Evolutionary conservation across 306 rosid species (phyloP).

Genomic region (Lupinus albus): DNA sequence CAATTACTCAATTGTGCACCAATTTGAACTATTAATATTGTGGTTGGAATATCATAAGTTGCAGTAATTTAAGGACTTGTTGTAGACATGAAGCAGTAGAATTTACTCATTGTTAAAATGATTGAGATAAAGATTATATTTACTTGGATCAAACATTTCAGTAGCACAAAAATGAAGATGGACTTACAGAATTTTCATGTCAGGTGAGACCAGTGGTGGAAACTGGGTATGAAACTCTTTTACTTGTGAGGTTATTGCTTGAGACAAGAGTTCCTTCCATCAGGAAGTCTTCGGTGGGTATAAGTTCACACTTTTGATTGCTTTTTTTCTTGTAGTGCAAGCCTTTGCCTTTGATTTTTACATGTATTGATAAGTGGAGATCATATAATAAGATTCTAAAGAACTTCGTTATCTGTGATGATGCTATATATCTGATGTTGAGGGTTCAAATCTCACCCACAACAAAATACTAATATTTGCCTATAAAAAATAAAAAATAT

Average conservation of each 20-base stretch:
- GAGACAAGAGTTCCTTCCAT: slow-evolving; percentile 67
- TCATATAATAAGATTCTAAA: slow-evolving; percentile 30
- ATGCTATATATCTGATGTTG: too few relatives aligned
- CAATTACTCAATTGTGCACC: too few relatives aligned
- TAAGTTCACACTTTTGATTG: slow-evolving; percentile 17
- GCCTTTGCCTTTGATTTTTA: background rate
- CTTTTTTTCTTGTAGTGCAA: background rate
- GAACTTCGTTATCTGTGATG: slow-evolving; percentile 38
- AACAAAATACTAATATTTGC: slow-evolving; percentile 8
- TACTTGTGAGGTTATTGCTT: slow-evolving; percentile 77
- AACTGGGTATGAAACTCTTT: slow-evolving; percentile 80
- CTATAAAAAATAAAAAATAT: too few relatives aligned
- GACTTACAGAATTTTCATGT: slow-evolving; percentile 18
- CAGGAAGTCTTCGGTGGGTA: slow-evolving; percentile 46
- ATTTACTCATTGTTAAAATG: too few relatives aligned
- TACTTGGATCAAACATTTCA: too few relatives aligned
- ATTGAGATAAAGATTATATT: too few relatives aligned
- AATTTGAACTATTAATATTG: too few relatives aligned
- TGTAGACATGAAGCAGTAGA: too few relatives aligned
- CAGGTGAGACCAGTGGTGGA: slow-evolving; percentile 83
- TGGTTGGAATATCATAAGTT: too few relatives aligned
- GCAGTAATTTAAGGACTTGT: too few relatives aligned
- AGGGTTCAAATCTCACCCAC: too few relatives aligned
- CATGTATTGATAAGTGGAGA: slow-evolving; percentile 28
- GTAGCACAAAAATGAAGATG: background rate